Base-by-base conservation (phyloP, 2,329 filamentous ascomycete genomes). In the Tolypocladium nubicola region DNA sequence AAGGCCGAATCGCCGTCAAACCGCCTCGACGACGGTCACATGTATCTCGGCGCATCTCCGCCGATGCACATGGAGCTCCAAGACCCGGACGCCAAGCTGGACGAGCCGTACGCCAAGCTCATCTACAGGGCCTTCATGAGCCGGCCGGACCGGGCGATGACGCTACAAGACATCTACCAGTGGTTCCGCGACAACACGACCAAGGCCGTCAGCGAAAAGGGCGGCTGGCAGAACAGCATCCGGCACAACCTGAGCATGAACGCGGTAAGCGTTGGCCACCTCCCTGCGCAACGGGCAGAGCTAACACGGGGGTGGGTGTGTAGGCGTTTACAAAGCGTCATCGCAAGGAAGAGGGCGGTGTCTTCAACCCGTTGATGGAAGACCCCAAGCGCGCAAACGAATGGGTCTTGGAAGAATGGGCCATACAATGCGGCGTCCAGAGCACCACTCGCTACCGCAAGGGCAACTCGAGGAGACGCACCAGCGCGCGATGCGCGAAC, bases 221-320 rank as follows among this genome's bases (percentile, higher is more conserved):
- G 85, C 64, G 93, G 92, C 11, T 97, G 93, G 93, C 88, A 93
- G 73, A 97, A 97, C 71, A 96, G 90, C 69, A 95, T 97, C 62
- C 84, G 93, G 2, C 93, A 97, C 71, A 97, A 97, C 64, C 76
- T 97, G 9, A 96, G 90, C 53, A 97, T 97, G 92, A 97, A 97
- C 65, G 80, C 81, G 60, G 93, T 97, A 83, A 73, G 74, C 67
- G 39, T 49, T 11, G 21, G 50, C 6, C 53, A 7, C 21, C 10
- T 35, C 26, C 39, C 9, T 40, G 38, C 39, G 26, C 8, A 19
- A 7, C 39, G 16, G 47, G 21, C 21, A 43, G 43, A 23, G 50
- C 58, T 19, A 56, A 61, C 41, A 57, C 26, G 58, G 56, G 54
- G 43, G 43, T 21, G 54, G 43, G 43, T 21, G 8, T 39, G 41